Percentiles rank a stretch among this genome's conserved stretches.
Evolutionary conservation across 129 eudicot species (phyloP).

Genomic region (Chrysanthemum seticuspe): DNA sequence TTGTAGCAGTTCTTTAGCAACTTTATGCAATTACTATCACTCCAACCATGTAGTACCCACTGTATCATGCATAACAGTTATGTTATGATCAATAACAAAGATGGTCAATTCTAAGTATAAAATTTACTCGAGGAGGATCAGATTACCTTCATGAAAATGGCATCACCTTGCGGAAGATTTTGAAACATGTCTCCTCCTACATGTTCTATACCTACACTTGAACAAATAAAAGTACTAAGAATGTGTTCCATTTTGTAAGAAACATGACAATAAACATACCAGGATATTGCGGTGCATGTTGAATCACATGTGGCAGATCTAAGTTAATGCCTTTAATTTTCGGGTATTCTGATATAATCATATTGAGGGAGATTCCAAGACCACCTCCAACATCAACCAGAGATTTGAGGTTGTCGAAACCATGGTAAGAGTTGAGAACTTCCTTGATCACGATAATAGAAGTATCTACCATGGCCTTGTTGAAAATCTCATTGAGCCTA

Average conservation of each 20-base stretch:
- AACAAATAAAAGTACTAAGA: not conserved
- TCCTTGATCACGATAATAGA: conserved; percentile 21
- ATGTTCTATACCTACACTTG: conserved; percentile 35
- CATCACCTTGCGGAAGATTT: conserved; percentile 42
- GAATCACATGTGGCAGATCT: conserved; percentile 38
- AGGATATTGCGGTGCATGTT: conserved; percentile 23
- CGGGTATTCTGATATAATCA: conserved; percentile 28
- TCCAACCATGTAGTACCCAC: conserved; percentile 55
- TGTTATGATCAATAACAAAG: not conserved
- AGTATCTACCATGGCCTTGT: conserved; percentile 32
- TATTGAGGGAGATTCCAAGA: conserved; percentile 29
- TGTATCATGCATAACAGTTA: not conserved
- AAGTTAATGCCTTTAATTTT: conserved; percentile 34
- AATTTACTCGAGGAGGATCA: no score
- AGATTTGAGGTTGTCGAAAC: conserved; percentile 23
- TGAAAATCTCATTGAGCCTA: conserved; percentile 20
- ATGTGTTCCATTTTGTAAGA: not conserved
- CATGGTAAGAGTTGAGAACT: conserved; percentile 27
- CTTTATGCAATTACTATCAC: conserved; percentile 39
- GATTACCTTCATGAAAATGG: conserved; percentile 51
- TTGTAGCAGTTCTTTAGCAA: conserved; percentile 41
- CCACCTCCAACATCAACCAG: conserved; percentile 44
- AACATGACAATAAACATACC: conserved; percentile 1
- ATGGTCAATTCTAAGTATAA: no score
- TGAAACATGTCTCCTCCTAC: conserved; percentile 49